Percentiles rank a stretch among this genome's conserved stretches.
Evolutionary conservation across 164 flowering plant genomes (phyloP).

Genomic region (Pachysandra terminalis): DNA sequence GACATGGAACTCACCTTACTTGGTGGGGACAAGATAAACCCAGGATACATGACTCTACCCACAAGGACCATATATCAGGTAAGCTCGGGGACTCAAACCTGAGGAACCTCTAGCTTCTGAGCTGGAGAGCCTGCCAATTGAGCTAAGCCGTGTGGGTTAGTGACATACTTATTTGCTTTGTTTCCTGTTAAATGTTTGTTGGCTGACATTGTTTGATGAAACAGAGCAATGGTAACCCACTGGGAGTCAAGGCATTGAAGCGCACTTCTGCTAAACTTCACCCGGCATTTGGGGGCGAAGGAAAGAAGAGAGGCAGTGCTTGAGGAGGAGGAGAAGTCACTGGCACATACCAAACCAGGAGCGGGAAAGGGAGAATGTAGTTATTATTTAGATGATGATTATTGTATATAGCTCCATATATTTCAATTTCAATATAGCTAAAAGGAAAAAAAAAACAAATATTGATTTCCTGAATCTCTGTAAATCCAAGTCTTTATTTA

Average conservation of each 20-base stretch:
- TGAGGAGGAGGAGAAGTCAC: slow-evolving; percentile 21
- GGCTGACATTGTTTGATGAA: slow-evolving; percentile 8
- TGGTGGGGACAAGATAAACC: too few species aligned
- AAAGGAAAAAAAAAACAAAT: not conserved
- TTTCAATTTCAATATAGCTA: slow-evolving; percentile 1
- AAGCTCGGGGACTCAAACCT: too few species aligned
- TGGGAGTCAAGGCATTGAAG: slow-evolving; percentile 64
- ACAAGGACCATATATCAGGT: too few species aligned
- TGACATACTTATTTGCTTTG: not conserved
- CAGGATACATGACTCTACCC: too few species aligned
- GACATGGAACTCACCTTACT: too few species aligned
- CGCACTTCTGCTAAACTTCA: slow-evolving; percentile 60
- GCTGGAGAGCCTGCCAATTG: too few species aligned
- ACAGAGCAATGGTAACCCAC: slow-evolving; percentile 69
- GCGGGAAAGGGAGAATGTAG: not conserved
- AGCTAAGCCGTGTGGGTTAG: too few species aligned
- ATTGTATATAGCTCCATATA: slow-evolving; percentile 12
- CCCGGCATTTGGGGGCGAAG: slow-evolving; percentile 23
- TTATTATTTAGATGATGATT: not conserved
- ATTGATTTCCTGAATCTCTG: slow-evolving; percentile 5
- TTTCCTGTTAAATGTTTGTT: not conserved
- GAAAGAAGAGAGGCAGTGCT: slow-evolving; percentile 29
- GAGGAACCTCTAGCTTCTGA: too few species aligned
- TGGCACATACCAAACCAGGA: not conserved
- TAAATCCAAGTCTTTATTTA: slow-evolving; percentile 6